A percentile compares a stretch with the other conserved stretches of the same genome.
These are phyloP conservation scores for Jasminum sambac DNA, from an alignment of 257 asterid genomes.

Conservation along the genomic window DNA sequence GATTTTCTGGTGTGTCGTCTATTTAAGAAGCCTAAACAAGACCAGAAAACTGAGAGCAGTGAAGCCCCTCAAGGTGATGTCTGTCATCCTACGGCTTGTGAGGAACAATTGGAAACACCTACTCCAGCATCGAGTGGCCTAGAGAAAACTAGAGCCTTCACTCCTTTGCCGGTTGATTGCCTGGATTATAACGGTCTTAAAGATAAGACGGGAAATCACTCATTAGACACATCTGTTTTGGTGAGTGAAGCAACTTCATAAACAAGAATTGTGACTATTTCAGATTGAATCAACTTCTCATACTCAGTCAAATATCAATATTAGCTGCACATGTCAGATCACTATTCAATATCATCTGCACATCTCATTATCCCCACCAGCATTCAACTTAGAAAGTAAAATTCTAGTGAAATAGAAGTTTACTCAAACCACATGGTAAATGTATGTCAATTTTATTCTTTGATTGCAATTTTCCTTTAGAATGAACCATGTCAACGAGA, in stretches of 20 bases:
- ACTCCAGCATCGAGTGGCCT: constrained; percentile 33
- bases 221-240: constrained; percentile 27
- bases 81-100: constrained; percentile 47
- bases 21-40: constrained; percentile 71
- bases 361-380: too few species aligned
- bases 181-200: constrained; percentile 25
- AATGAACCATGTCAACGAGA: constrained; percentile 57
- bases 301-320: too few species aligned
- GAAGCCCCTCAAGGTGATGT: constrained; percentile 44
- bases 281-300: too few species aligned
- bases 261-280: background rate
- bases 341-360: too few species aligned
- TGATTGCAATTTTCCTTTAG: constrained; percentile 35
- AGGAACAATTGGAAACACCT: constrained; percentile 45
- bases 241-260: constrained; percentile 12
- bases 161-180: constrained; percentile 25
- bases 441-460: background rate
- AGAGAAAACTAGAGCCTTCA: background rate
- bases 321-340: too few species aligned
- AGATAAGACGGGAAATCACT: constrained; percentile 30
- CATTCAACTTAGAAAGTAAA: too few species aligned
- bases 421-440: too few species aligned
- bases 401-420: too few species aligned
- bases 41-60: constrained; percentile 40
- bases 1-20: constrained; percentile 89